Base-by-base conservation (phyloP, 768 basidiomycete genomes). In the Galerina marginata region DNA sequence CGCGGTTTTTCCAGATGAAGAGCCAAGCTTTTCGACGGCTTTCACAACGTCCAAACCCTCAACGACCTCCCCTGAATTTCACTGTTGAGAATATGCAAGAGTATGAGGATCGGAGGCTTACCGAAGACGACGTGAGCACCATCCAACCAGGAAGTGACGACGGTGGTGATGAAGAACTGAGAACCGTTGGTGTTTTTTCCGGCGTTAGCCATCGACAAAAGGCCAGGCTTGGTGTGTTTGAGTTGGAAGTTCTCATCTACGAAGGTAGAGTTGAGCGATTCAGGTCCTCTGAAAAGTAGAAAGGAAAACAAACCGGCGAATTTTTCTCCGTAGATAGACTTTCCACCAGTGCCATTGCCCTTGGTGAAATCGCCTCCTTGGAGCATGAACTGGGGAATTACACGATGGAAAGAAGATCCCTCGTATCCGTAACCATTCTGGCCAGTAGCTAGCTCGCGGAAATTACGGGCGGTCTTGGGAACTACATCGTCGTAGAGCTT, bases 101-200 rank as follows among this genome's bases (percentile, higher is more conserved):
- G 9, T 6, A 14, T 23, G 20, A 33, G 10, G 29, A n/a, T 7
- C 6, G n/a, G 11, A 33, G 38, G 59, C 90, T 57, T 25, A 59
- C 90, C 90, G 69, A 92, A 91, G 26, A 91, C 89, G 68, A 90
- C 86, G 70, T 88, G 86, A 62, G 77, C 83, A 59, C 82, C 83
- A 68, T 90, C 86, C 49, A 89, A 81, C 87, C 92, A 94, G 43
- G 80, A 76, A 5, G 92, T 92, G 38, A 77, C 75, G 56, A 88
- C 89, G 42, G 93, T 96, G 64, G 92, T 94, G 80, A 96, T 88
- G 82, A 97, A 96, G 85, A 96, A 95, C 74, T 84, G 86, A 14
- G 86, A 91, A n/a, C 91, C 93, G 72, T 96, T 96, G 67, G 94
- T 95, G 78, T 94, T 87, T 71, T 75, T 77, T 39, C 89, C 90